Conservation (phyloP, 2,329 filamentous ascomycete species). For the Aurifilum marmelostoma region DNA sequence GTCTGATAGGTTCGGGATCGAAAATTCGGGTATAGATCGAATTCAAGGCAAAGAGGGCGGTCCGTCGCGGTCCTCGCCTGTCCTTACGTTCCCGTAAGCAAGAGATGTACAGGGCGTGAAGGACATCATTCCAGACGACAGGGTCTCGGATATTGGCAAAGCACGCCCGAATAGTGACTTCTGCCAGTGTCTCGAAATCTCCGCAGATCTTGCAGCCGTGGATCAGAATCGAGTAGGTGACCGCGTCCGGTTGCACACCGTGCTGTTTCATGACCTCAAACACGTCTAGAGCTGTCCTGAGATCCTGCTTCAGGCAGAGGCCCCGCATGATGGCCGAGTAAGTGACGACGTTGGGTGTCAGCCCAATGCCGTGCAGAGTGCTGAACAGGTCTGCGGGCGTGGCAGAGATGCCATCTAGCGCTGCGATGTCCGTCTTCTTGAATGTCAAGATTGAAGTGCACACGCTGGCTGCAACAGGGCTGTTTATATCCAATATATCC, state of each 20-base stretch:
- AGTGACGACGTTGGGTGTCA: slow-evolving; percentile 63
- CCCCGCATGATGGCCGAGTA: slow-evolving; percentile 73
- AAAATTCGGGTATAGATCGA: slow-evolving; percentile 54
- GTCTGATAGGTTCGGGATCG: slow-evolving; percentile 48
- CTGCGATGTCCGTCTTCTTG: slow-evolving; percentile 36
- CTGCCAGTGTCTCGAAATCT: slow-evolving; percentile 57
- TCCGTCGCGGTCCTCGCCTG: slow-evolving; percentile 32
- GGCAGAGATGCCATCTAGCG: slow-evolving; percentile 39
- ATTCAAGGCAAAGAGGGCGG: slow-evolving; percentile 52
- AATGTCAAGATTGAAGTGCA: slow-evolving; percentile 62
- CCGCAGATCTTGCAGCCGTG: slow-evolving; percentile 66
- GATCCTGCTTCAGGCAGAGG: slow-evolving; percentile 66
- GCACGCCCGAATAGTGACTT: slow-evolving; percentile 58
- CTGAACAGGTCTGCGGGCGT: slow-evolving; percentile 58
- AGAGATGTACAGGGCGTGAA: slow-evolving; percentile 55
- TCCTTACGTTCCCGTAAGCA: slow-evolving; percentile 45
- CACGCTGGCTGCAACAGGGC: slow-evolving; percentile 52
- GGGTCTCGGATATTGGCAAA: slow-evolving; percentile 50
- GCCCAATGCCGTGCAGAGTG: slow-evolving; percentile 60
- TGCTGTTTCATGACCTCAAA: slow-evolving; percentile 64
- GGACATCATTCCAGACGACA: slow-evolving; percentile 53
- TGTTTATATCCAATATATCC: slow-evolving; percentile 50
- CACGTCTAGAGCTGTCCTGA: slow-evolving; percentile 66
- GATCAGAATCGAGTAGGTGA: slow-evolving; percentile 71
- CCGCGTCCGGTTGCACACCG: slow-evolving; percentile 64